Evolutionary conservation across 139 green algal genomes (phyloP).

Genomic region (Asterochloris sp.): DNA sequence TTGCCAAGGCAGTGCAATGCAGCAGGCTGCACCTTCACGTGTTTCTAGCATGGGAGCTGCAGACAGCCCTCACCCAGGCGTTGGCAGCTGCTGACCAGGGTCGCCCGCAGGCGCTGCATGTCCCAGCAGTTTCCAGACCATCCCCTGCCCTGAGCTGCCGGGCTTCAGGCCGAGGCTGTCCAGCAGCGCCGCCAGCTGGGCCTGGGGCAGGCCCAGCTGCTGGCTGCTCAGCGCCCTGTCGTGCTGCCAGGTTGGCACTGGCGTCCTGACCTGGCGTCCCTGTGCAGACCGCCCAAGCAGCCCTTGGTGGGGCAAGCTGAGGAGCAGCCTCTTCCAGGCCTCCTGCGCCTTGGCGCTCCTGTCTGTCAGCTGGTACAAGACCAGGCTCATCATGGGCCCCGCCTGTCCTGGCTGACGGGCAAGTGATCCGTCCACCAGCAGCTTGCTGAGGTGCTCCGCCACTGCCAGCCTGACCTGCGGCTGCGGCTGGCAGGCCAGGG

Average conservation of each 20-base stretch:
- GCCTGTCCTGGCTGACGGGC: not conserved
- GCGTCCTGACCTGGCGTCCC: not conserved
- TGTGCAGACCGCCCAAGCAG: not conserved
- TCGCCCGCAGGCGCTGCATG: not conserved
- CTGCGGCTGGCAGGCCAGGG: not conserved
- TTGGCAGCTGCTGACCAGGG: constrained; percentile 1
- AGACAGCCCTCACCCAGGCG: not conserved
- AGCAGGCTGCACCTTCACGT: not conserved
- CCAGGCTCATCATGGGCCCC: not conserved
- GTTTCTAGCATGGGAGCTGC: too few species aligned
- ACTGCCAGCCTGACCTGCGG: not conserved
- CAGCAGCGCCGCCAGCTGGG: constrained; percentile 48
- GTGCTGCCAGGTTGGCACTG: not conserved
- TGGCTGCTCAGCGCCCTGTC: constrained; percentile 28
- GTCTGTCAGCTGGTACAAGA: constrained; percentile 5
- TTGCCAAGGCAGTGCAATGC: not conserved
- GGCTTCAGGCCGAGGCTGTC: constrained; percentile 23
- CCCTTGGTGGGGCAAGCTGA: not conserved
- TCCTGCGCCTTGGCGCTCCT: not conserved
- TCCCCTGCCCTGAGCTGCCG: not conserved
- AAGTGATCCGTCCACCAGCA: not conserved
- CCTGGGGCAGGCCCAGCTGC: constrained; percentile 7
- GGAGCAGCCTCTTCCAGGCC: not conserved
- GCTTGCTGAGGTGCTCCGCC: not conserved
- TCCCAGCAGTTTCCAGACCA: not conserved